Evolutionary conservation across 495 filamentous ascomycete genomes (phyloP).

Genomic region (Staphylotrichum tortipilum): DNA sequence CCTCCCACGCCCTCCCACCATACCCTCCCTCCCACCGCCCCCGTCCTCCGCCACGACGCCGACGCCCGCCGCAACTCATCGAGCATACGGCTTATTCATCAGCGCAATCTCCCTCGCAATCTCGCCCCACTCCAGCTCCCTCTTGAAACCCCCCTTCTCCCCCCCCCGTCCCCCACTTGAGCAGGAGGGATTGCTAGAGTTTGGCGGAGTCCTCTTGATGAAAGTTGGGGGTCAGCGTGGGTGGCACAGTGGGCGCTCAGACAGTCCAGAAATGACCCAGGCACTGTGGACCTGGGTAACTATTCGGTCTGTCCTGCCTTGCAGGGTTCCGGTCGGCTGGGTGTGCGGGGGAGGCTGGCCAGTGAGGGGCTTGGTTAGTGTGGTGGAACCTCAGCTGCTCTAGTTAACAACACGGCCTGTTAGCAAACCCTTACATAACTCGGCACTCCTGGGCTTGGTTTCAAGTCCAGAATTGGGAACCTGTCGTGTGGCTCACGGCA

Average conservation of each 20-base stretch:
- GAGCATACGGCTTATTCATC: conserved; percentile 90
- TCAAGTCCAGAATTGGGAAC: background rate
- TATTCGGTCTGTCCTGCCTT: conserved; percentile 8
- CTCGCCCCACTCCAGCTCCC: conserved; percentile 86
- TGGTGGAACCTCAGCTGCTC: conserved; percentile 7
- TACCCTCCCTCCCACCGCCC: background rate
- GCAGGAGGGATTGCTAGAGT: too few species aligned
- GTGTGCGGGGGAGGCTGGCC: background rate
- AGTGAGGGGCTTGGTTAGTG: conserved; percentile 1
- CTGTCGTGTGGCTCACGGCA: conserved; percentile 1
- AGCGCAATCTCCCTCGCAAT: conserved; percentile 83
- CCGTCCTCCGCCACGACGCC: background rate
- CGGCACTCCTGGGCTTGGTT: background rate
- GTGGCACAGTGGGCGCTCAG: background rate
- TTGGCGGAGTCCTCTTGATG: background rate
- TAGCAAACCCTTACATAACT: conserved; percentile 18
- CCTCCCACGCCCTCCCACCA: background rate
- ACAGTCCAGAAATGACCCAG: background rate
- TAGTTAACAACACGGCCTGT: background rate
- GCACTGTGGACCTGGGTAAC: background rate
- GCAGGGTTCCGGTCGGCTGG: conserved; percentile 9
- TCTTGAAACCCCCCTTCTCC: conserved; percentile 35
- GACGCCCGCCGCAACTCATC: conserved; percentile 23
- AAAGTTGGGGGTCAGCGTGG: conserved; percentile 3
- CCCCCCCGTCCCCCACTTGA: too few species aligned